A percentile compares a stretch with the other conserved stretches of the same genome.
phyloP scores from a whole-genome alignment of 306 rosid genomes.

The Nissolia schottii region DNA sequence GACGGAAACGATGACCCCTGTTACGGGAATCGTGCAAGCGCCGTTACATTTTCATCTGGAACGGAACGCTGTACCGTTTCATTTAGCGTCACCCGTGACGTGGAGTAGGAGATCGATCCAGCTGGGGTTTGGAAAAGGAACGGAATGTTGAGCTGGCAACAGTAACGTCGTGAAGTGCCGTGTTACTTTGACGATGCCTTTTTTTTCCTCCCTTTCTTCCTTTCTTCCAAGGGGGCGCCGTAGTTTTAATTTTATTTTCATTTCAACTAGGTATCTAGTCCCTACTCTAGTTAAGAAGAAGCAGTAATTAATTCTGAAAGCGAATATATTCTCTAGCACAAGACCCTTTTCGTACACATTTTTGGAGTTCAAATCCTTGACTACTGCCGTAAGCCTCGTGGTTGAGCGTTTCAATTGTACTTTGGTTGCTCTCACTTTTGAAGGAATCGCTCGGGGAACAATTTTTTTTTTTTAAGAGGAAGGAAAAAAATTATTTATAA shows the following conservation, averaged over 20 bases:
- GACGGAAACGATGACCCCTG: neutral
- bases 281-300: too few species aligned
- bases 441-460: too few species aligned
- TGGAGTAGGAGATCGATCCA: neutral
- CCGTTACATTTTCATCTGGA: slow-evolving; percentile 22
- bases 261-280: too few species aligned
- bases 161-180: slow-evolving; percentile 7
- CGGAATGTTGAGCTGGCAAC: slow-evolving; percentile 44
- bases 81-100: slow-evolving; percentile 34
- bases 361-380: too few species aligned
- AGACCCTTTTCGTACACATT: too few species aligned
- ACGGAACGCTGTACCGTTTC: slow-evolving; percentile 20
- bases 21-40: slow-evolving; percentile 22
- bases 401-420: too few species aligned
- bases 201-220: neutral
- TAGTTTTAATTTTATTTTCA: neutral
- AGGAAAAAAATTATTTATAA: too few species aligned
- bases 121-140: neutral
- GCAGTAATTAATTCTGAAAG: too few species aligned
- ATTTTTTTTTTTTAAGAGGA: too few species aligned
- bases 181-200: neutral
- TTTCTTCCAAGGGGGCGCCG: slow-evolving; percentile 24
- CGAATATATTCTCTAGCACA: too few species aligned
- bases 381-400: too few species aligned
- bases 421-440: too few species aligned